A percentile compares a stretch with the other conserved stretches of the same genome.
phyloP scores from a whole-genome alignment of 2,329 filamentous ascomycete genomes.

The Plectosphaerella sp. region DNA sequence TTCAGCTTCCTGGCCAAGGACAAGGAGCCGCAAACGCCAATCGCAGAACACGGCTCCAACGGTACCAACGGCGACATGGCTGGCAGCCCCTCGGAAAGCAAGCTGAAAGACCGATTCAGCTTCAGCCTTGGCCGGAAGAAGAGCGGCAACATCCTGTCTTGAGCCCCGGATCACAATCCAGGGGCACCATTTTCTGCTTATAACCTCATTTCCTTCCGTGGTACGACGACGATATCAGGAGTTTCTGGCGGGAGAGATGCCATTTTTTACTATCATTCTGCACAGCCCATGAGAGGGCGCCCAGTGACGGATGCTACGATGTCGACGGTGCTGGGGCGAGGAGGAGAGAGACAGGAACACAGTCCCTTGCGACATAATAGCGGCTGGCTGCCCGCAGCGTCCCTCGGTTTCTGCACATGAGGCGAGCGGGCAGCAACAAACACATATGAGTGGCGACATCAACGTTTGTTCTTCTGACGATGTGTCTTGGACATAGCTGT shows the following conservation, averaged over 20 bases:
- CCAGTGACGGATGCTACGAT: neutral
- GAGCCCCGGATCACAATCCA: neutral
- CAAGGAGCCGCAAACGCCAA: slow-evolving; percentile 27
- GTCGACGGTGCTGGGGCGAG: no score
- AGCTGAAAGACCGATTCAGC: slow-evolving; percentile 61
- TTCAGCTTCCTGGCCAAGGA: slow-evolving; percentile 62
- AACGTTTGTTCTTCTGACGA: slow-evolving; percentile 5
- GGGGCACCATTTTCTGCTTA: no score
- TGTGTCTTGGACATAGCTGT: slow-evolving; percentile 3
- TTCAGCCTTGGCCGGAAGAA: slow-evolving; percentile 68
- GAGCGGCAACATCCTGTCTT: slow-evolving; percentile 43
- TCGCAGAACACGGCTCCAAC: slow-evolving; percentile 23
- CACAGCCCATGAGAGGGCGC: slow-evolving; percentile 6
- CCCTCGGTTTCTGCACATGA: neutral
- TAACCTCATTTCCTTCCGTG: no score
- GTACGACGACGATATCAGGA: neutral
- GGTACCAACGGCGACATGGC: slow-evolving; percentile 18
- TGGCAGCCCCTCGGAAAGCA: slow-evolving; percentile 25
- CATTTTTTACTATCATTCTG: slow-evolving; percentile 3
- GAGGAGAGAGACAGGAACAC: no score
- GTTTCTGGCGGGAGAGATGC: neutral
- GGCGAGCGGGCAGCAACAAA: neutral
- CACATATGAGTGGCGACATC: slow-evolving; percentile 7
- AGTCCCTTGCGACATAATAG: no score
- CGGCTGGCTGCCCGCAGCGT: no score